A percentile compares a stretch with the other conserved stretches of the same genome.
These are phyloP conservation scores for Lotmaria passim DNA, from an alignment of 208 protist species.

Conservation along the genomic window DNA sequence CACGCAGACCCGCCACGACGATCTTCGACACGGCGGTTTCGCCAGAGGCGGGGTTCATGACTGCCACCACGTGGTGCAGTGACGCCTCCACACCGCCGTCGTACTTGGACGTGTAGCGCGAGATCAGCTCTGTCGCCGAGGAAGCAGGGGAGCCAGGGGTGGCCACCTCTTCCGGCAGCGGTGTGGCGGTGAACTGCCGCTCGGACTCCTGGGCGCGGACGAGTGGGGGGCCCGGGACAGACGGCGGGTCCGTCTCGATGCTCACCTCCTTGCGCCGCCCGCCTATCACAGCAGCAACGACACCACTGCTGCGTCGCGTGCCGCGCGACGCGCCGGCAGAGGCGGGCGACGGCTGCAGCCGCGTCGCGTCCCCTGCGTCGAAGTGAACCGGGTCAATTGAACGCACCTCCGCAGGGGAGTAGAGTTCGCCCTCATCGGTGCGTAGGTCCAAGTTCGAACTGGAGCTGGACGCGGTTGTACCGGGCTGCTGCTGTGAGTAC, in stretches of 20 bases:
- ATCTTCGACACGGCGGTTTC: conserved; percentile 40
- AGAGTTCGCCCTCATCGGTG: conserved; percentile 4
- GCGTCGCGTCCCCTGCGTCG: background rate
- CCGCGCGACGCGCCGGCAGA: background rate
- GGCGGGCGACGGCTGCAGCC: background rate
- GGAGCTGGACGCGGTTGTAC: background rate
- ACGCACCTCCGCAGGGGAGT: conserved; percentile 19
- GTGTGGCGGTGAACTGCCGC: conserved; percentile 2
- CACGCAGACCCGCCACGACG: conserved; percentile 44
- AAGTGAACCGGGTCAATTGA: conserved; percentile 11
- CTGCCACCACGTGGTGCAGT: conserved; percentile 57
- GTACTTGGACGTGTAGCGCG: conserved; percentile 21
- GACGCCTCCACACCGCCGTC: conserved; percentile 34
- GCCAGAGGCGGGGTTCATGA: conserved; percentile 79
- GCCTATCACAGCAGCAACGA: background rate
- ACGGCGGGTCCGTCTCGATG: conserved; percentile 15
- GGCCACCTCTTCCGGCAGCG: background rate
- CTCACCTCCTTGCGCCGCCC: conserved; percentile 17
- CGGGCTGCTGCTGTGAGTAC: background rate
- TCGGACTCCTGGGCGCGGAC: background rate
- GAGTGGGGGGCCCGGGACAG: conserved; percentile 5
- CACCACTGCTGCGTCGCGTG: background rate
- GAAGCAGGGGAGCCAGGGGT: background rate
- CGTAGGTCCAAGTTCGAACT: conserved; percentile 20
- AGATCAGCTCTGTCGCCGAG: conserved; percentile 10